Base-by-base conservation (phyloP, 371 early-diverging fungal genomes). In the Mucor racemosus region DNA sequence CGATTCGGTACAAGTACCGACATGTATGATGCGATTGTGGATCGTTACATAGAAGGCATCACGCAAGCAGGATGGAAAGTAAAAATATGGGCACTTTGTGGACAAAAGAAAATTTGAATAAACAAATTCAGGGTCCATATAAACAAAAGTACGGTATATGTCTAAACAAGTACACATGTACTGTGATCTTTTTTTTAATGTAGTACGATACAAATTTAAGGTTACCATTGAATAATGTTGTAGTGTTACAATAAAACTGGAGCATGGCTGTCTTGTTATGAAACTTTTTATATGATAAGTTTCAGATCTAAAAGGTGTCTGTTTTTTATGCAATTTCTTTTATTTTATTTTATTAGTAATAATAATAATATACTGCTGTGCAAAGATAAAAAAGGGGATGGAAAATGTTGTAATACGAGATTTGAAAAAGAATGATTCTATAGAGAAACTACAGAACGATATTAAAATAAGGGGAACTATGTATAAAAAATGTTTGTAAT, bases 41-140 rank as follows among this genome's bases (percentile, higher is more conserved):
- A 81, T 31, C 58, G 66, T 19, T 81, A 76, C 64, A 68, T 78
- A 19, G 66, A 76, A 61, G 78, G 76, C 14, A 73, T 76, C 59
- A 68, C 65, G 35, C 71, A 72, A 48, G 72, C 67, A 44, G 65
- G 69, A n/a, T 80, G 77, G 77, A 58, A 58, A 34, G 64, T 74
- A 17, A 74, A 75, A 53, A 31, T 75, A 17, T 69, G 72, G 65
- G 74, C 76, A 7, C 44, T 64, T 15, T 64, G 72, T 62, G 80
- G 70, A 13, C 74, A 74, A 39, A 48, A 48, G 48, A 48, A 19
- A 17, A 48, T 48, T 21, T 48, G 19, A 48, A 48, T 48, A 4
- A 8, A 48, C n/a, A 48, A 48, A 21, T 48, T 48, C 48, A 48
- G 48, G 48, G 48, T 48, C 48, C 48, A 48, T 48, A 26, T 26